Conservation (phyloP, 2,329 filamentous ascomycete species). For the Arthroderma sp. region DNA sequence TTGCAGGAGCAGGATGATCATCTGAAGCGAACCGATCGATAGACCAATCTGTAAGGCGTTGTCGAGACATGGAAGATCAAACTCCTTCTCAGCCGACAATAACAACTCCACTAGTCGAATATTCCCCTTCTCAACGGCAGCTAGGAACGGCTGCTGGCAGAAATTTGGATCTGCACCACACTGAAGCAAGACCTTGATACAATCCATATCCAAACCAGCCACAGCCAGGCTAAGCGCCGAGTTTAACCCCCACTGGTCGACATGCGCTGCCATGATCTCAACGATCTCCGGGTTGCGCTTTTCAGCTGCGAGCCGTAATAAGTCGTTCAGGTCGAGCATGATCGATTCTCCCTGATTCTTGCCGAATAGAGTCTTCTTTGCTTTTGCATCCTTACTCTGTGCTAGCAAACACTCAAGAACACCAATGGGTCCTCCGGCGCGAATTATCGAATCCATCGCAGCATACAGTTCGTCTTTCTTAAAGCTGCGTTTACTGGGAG, state of each 20-base stretch:
- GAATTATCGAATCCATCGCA: constrained; percentile 11
- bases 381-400: constrained; percentile 9
- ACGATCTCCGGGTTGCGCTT: constrained; percentile 8
- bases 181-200: constrained; percentile 8
- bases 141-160: constrained; percentile 9
- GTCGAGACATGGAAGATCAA: constrained; percentile 8
- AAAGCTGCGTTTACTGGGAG: constrained; percentile 10
- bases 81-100: constrained; percentile 6
- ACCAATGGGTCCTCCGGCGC: constrained; percentile 7
- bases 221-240: constrained; percentile 5
- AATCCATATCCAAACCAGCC: constrained; percentile 8
- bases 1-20: constrained; percentile 9
- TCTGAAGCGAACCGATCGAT: constrained; percentile 5
- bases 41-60: constrained; percentile 7
- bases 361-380: constrained; percentile 7
- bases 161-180: constrained; percentile 11
- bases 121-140: constrained; percentile 6
- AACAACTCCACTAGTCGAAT: constrained; percentile 7
- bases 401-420: constrained; percentile 10
- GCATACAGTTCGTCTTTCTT: constrained; percentile 10
- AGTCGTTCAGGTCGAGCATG: constrained; percentile 4
- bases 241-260: constrained; percentile 7
- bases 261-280: constrained; percentile 8
- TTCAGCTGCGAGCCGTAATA: constrained; percentile 8
- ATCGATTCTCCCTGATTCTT: constrained; percentile 5